Base-by-base conservation (phyloP, 139 green algal genomes). In the Picochlorum sp. region DNA sequence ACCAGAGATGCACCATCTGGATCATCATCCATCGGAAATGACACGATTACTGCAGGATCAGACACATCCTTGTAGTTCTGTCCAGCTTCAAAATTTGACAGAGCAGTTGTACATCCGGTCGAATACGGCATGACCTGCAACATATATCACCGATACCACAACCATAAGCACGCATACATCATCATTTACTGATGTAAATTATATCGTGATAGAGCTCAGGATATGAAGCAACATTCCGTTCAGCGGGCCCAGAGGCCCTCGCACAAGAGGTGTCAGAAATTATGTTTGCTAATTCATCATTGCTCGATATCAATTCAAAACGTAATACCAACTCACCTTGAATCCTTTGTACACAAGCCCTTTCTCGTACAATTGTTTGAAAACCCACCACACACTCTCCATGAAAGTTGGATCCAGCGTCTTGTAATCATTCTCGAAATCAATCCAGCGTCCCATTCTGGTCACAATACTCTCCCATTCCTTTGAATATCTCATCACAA, bases 341-440 rank as follows among this genome's bases (percentile, higher is more conserved):
- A 96, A 97, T 44, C 94, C 94, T 1, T 79, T 69, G 80, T 99
- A 99, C 28, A 99, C 94, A 8, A 99, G 82, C 23, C 84, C 89
- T 77, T 97, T 97, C 41, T 90, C 80, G 68, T 82, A 82, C 38
- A 99, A 87, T 76, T 94, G 80, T 69, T 84, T 87, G 79, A 99
- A 99, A 10, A 97, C 94, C 94, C 94, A 99, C 90, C 90, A 97
- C 47, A 96, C 87, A 23, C 62, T 84, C 82, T 96, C 91, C 94
- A 99, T 99, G 81, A 95, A 99, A 4, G 64, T 72, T 0, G 88
- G 83, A 80, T 99, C 87, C 60, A 99, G 66, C 2, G 94, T 99
- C 74, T 98, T 98, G 87, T 99, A 99, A 76, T 96, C 94, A 63
- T 98, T 96, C 65, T 96, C 69, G 68, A 99, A 99, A 79, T 98